phyloP scores from a whole-genome alignment of 2,329 filamentous ascomycete species.

The Leptographium galeiforme region DNA sequence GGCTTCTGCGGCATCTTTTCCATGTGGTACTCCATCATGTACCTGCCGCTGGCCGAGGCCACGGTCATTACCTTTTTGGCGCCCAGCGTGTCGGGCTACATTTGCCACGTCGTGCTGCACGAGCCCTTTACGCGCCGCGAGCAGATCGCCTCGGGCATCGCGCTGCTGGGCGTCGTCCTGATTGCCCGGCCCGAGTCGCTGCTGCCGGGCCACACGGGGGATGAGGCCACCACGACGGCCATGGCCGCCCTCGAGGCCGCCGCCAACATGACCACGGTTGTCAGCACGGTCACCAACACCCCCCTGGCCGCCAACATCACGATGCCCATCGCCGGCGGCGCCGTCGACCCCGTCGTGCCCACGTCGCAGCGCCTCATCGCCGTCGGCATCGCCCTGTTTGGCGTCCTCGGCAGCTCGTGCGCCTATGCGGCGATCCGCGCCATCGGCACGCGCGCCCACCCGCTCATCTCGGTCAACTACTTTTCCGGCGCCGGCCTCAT shows the following conservation, averaged over 20 bases:
- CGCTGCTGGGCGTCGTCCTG: conserved; percentile 65
- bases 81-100: conserved; percentile 65
- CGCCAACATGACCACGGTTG: too few species aligned
- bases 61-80: conserved; percentile 82
- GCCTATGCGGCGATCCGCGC: conserved; percentile 66
- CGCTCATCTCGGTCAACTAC: conserved; percentile 77
- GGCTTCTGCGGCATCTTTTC: conserved; percentile 60
- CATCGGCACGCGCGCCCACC: conserved; percentile 68
- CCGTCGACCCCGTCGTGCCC: conserved; percentile 1
- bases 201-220: conserved; percentile 12
- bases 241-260: neutral
- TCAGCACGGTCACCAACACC: too few species aligned
- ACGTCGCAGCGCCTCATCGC: conserved; percentile 11
- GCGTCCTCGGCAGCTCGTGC: conserved; percentile 61
- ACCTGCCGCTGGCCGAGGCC: conserved; percentile 74
- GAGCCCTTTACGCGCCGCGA: conserved; percentile 71
- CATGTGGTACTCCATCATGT: conserved; percentile 54
- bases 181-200: conserved; percentile 55
- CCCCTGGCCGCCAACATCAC: neutral
- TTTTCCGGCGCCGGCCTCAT: conserved; percentile 60
- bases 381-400: conserved; percentile 44
- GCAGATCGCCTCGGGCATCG: conserved; percentile 61
- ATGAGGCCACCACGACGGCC: too few species aligned
- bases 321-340: neutral
- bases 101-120: conserved; percentile 59